These are phyloP conservation scores for Blastobotrys apis DNA, from an alignment of 1,139 yeast species.

Conservation along the genomic window DNA sequence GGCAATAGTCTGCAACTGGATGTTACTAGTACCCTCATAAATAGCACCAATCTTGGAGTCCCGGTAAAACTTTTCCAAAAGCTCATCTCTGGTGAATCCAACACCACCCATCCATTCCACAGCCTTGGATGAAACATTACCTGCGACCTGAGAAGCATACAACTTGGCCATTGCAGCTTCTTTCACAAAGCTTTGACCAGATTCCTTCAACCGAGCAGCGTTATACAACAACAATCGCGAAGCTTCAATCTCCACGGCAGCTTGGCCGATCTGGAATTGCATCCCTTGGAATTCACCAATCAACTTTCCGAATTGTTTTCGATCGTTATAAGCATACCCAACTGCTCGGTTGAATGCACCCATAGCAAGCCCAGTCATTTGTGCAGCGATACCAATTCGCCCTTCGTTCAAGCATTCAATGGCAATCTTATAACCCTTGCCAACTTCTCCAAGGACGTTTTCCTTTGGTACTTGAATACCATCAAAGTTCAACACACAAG, in stretches of 20 bases:
- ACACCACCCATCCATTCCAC: slow-evolving; percentile 49
- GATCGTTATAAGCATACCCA: slow-evolving; percentile 39
- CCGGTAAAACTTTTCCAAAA: slow-evolving; percentile 42
- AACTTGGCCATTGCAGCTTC: slow-evolving; percentile 47
- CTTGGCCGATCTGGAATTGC: slow-evolving; percentile 45
- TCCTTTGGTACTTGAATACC: slow-evolving; percentile 42
- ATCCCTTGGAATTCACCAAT: slow-evolving; percentile 46
- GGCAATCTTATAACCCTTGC: slow-evolving; percentile 46
- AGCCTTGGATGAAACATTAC: slow-evolving; percentile 39
- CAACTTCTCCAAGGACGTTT: slow-evolving; percentile 42
- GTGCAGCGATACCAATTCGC: slow-evolving; percentile 45
- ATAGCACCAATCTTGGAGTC: slow-evolving; percentile 46
- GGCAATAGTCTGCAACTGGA: slow-evolving; percentile 44
- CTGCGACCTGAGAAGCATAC: slow-evolving; percentile 42
- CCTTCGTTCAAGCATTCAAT: slow-evolving; percentile 44
- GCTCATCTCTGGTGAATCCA: slow-evolving; percentile 44
- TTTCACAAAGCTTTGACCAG: slow-evolving; percentile 38
- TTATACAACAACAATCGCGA: slow-evolving; percentile 42
- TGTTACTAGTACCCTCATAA: slow-evolving; percentile 44
- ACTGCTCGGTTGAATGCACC: slow-evolving; percentile 43
- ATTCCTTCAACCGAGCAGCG: slow-evolving; percentile 45
- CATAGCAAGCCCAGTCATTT: slow-evolving; percentile 44
- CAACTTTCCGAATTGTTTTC: slow-evolving; percentile 42
- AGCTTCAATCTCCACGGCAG: slow-evolving; percentile 45
- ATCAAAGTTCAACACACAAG: slow-evolving; percentile 42